Percentiles rank a stretch among this genome's conserved stretches.
These are phyloP conservation scores for Aeschynomene evenia DNA, from an alignment of 306 rosid genomes.

Conservation along the genomic window DNA sequence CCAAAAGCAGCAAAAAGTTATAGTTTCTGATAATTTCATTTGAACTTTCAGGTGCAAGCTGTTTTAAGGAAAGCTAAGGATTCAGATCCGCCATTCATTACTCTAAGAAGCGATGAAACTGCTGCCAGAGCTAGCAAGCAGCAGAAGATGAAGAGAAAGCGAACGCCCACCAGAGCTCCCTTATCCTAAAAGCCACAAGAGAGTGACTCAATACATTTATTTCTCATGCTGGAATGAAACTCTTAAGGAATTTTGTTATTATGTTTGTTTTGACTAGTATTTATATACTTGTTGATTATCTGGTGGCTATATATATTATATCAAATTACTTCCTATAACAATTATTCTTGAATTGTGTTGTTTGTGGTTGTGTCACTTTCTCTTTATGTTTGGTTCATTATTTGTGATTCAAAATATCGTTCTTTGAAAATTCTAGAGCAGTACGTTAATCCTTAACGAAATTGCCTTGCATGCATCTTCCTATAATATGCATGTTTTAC, in stretches of 20 bases:
- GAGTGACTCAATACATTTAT: not conserved
- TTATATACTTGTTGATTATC: not conserved
- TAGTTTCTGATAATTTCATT: not conserved
- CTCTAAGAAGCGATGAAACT: not conserved
- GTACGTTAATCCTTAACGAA: too few relatives aligned
- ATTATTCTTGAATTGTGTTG: not conserved
- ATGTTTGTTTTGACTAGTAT: too few relatives aligned
- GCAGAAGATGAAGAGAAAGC: conserved; percentile 30
- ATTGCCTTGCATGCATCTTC: not conserved
- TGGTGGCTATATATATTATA: not conserved
- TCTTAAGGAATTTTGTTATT: not conserved
- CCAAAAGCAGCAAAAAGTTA: not conserved
- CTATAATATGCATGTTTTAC: not conserved
- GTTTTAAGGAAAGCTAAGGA: conserved; percentile 21
- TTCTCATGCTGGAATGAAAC: not conserved
- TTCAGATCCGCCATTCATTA: conserved; percentile 28
- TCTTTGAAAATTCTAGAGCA: not conserved
- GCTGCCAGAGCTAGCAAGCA: not conserved
- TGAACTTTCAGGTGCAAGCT: conserved; percentile 32
- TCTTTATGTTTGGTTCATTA: not conserved
- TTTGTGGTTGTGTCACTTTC: too few relatives aligned
- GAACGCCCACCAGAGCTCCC: conserved; percentile 41
- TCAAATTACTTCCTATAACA: not conserved
- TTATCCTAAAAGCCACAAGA: conserved; percentile 17
- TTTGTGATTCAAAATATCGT: too few relatives aligned